These are phyloP conservation scores for Mycena maculata DNA, from an alignment of 768 basidiomycete genomes.

Conservation along the genomic window DNA sequence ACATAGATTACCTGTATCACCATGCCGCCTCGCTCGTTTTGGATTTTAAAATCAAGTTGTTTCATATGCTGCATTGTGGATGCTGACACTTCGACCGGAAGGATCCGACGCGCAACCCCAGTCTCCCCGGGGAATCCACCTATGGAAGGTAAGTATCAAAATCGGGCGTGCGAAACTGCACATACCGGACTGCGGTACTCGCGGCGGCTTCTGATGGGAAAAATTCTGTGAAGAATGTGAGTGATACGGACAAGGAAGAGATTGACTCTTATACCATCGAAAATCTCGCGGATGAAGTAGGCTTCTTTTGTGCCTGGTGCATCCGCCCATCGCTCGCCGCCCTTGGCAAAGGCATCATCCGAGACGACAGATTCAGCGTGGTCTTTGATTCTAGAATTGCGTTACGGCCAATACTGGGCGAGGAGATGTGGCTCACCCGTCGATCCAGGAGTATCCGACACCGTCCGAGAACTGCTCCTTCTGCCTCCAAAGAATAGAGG, in stretches of 20 bases:
- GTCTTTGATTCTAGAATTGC: slow-evolving; percentile 95
- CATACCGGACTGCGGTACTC: slow-evolving; percentile 88
- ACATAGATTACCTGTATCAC: slow-evolving; percentile 39
- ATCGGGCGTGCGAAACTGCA: slow-evolving; percentile 30
- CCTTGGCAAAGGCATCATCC: slow-evolving; percentile 82
- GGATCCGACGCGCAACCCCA: slow-evolving; percentile 98
- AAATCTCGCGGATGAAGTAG: slow-evolving; percentile 91
- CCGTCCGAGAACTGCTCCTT: slow-evolving; percentile 99
- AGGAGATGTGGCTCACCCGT: slow-evolving; percentile 79
- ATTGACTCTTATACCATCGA: slow-evolving; percentile 69
- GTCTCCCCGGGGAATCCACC: slow-evolving; percentile 95
- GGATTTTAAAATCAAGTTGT: slow-evolving; percentile 43
- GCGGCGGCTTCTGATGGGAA: slow-evolving; percentile 92
- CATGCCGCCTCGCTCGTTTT: slow-evolving; percentile 31
- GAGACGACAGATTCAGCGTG: slow-evolving; percentile 81
- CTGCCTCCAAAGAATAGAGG: slow-evolving; percentile 96
- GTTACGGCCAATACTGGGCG: slow-evolving; percentile 6
- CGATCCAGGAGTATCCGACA: slow-evolving; percentile 99
- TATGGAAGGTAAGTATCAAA: slow-evolving; percentile 43
- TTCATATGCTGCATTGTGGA: slow-evolving; percentile 92
- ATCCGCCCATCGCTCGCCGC: slow-evolving; percentile 78
- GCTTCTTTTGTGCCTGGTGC: slow-evolving; percentile 98
- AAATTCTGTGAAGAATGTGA: slow-evolving; percentile 58
- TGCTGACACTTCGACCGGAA: slow-evolving; percentile 93
- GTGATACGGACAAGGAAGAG: slow-evolving; percentile 10